Evolutionary conservation across 768 basidiomycete species (phyloP).

Genomic region (Tulasnella calospora): DNA sequence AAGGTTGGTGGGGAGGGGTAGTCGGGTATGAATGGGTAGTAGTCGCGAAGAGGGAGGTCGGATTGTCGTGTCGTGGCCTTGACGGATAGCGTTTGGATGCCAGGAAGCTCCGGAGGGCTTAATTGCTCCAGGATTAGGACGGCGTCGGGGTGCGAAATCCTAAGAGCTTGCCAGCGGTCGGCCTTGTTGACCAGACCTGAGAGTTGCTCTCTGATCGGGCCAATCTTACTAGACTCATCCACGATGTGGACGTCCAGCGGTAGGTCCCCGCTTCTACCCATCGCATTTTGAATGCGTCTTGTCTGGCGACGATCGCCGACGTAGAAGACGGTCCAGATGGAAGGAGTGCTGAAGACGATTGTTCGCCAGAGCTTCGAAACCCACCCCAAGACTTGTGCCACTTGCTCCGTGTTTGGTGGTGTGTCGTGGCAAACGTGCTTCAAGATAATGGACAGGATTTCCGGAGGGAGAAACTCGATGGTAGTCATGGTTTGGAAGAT

Average conservation of each 20-base stretch:
- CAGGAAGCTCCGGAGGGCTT: not conserved
- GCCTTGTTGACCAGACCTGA: not conserved
- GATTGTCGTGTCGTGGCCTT: not conserved
- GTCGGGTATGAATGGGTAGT: slow-evolving; percentile 1
- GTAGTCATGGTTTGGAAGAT: not conserved
- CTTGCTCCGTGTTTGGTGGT: not conserved
- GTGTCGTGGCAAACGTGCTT: not conserved
- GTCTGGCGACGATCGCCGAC: not conserved
- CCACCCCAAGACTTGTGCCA: not conserved
- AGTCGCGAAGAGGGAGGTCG: not conserved
- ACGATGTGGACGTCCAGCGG: not conserved
- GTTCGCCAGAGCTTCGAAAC: not conserved
- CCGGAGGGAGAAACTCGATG: not conserved
- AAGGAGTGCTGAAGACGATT: not conserved
- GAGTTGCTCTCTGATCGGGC: not conserved
- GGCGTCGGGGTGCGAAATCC: not conserved
- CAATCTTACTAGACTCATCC: not conserved
- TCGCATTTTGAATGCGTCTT: not conserved
- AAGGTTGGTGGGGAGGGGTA: not conserved
- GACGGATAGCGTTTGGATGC: not conserved
- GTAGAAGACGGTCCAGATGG: not conserved
- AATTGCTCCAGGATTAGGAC: not conserved
- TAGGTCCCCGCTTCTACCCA: not conserved
- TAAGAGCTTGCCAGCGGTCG: not conserved
- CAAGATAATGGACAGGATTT: not conserved